These are phyloP conservation scores for Helianthus tuberosus DNA, from an alignment of 129 eudicot species.

Conservation along the genomic window DNA sequence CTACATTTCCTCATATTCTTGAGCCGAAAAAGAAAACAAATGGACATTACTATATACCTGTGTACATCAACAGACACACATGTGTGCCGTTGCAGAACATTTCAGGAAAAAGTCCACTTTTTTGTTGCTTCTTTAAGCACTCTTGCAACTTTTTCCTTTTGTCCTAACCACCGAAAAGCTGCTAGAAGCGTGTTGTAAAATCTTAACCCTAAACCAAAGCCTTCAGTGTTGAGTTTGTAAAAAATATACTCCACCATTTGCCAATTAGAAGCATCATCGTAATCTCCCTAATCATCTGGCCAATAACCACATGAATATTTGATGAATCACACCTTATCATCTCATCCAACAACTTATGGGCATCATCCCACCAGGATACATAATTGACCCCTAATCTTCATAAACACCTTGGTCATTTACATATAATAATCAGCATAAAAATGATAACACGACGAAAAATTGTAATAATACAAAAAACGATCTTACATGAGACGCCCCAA, in stretches of 20 bases:
- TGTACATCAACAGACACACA: slow-evolving; percentile 91
- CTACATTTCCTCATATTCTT: no score
- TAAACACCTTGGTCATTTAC: no score
- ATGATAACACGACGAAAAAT: no score
- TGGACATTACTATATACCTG: slow-evolving; percentile 47
- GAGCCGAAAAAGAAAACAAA: no score
- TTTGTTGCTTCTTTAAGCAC: slow-evolving; percentile 89
- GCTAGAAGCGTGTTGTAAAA: slow-evolving; percentile 82
- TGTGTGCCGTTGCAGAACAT: slow-evolving; percentile 71
- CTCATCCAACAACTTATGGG: slow-evolving; percentile 63
- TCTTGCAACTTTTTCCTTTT: slow-evolving; percentile 88
- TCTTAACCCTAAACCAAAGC: slow-evolving; percentile 83
- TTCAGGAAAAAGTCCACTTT: slow-evolving; percentile 83
- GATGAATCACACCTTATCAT: slow-evolving; percentile 71
- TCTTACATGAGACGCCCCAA: no score
- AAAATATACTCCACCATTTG: slow-evolving; percentile 95
- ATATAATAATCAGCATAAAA: no score
- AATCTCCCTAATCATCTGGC: slow-evolving; percentile 88
- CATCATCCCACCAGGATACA: slow-evolving; percentile 60
- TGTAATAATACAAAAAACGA: no score
- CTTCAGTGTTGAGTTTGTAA: slow-evolving; percentile 84
- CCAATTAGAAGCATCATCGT: slow-evolving; percentile 84
- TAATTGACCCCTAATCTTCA: no score
- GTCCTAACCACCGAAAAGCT: slow-evolving; percentile 96
- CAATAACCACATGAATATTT: slow-evolving; percentile 82